These are phyloP conservation scores for Metarhizium robertsii DNA, from an alignment of 2,329 filamentous ascomycete genomes.

Conservation along the genomic window DNA sequence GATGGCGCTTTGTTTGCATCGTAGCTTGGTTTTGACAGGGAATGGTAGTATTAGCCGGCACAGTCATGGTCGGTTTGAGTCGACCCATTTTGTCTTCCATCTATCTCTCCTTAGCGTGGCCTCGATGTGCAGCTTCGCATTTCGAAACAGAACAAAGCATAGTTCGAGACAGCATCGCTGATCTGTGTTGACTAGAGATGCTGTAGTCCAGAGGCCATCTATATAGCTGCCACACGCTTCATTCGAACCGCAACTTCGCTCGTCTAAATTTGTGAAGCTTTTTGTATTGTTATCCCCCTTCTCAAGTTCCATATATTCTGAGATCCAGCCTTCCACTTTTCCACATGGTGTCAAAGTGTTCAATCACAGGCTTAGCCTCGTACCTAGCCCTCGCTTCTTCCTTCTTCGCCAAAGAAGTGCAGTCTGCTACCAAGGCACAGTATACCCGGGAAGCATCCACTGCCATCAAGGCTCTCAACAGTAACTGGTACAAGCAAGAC, in stretches of 20 bases:
- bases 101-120: not conserved
- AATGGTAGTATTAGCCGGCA: not conserved
- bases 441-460: conserved; percentile 25
- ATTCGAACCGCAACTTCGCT: not conserved
- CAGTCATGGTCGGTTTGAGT: not conserved
- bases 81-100: not conserved
- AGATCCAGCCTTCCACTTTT: not conserved
- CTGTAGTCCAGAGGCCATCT: not conserved
- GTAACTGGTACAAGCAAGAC: conserved; percentile 46
- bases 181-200: not conserved
- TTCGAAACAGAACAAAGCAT: too few relatives aligned
- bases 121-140: not conserved
- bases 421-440: not conserved
- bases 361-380: not conserved
- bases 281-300: not conserved
- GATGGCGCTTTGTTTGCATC: not conserved
- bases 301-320: not conserved
- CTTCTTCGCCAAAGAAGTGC: not conserved
- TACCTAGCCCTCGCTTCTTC: not conserved
- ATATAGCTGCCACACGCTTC: not conserved
- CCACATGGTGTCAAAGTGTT: not conserved
- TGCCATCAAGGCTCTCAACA: conserved; percentile 38
- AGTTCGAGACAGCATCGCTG: too few relatives aligned
- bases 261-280: not conserved
- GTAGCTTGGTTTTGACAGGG: not conserved